A percentile compares a stretch with the other conserved stretches of the same genome.
These are phyloP conservation scores for Coriolopsis trogii DNA, from an alignment of 1,284 basidiomycete genomes.

Conservation along the genomic window DNA sequence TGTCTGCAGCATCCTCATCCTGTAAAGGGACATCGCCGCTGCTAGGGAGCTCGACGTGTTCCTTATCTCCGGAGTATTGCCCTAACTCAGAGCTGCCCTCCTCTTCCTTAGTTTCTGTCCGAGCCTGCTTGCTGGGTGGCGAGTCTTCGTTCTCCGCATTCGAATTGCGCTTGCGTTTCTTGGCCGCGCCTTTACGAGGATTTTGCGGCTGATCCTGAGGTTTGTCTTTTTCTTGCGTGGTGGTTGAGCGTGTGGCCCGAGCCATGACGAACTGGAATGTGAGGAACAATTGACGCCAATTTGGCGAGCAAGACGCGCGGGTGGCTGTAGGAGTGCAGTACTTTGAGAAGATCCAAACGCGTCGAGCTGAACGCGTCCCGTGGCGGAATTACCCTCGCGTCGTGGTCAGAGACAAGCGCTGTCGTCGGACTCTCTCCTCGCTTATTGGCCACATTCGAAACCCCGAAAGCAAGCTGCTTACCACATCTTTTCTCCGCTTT, in stretches of 20 bases:
- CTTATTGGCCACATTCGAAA: conserved; percentile 13
- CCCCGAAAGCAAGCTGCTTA: background rate
- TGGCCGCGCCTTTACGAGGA: conserved; percentile 39
- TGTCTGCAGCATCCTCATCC: conserved; percentile 54
- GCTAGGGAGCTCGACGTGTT: conserved; percentile 35
- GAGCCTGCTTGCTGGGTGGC: conserved; percentile 49
- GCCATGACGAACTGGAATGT: conserved; percentile 49
- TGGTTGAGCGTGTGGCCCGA: conserved; percentile 68
- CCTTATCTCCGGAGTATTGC: conserved; percentile 29
- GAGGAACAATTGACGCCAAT: conserved; percentile 23
- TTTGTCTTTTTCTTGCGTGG: conserved; percentile 45
- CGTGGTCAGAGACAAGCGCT: conserved; percentile 24
- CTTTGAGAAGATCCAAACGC: conserved; percentile 28
- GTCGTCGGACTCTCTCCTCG: conserved; percentile 17
- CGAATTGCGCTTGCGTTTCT: conserved; percentile 69
- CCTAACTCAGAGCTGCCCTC: conserved; percentile 36
- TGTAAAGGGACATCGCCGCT: conserved; percentile 53
- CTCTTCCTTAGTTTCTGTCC: conserved; percentile 42
- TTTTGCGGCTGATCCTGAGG: conserved; percentile 24
- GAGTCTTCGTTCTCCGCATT: conserved; percentile 46
- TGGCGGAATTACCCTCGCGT: conserved; percentile 29
- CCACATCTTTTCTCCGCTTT: background rate
- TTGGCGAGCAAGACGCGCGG: conserved; percentile 35
- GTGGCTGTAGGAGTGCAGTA: conserved; percentile 32
- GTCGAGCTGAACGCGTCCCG: conserved; percentile 31